These are phyloP conservation scores for Trichophyton equinum DNA, from an alignment of 2,329 filamentous ascomycete genomes.

Conservation along the genomic window DNA sequence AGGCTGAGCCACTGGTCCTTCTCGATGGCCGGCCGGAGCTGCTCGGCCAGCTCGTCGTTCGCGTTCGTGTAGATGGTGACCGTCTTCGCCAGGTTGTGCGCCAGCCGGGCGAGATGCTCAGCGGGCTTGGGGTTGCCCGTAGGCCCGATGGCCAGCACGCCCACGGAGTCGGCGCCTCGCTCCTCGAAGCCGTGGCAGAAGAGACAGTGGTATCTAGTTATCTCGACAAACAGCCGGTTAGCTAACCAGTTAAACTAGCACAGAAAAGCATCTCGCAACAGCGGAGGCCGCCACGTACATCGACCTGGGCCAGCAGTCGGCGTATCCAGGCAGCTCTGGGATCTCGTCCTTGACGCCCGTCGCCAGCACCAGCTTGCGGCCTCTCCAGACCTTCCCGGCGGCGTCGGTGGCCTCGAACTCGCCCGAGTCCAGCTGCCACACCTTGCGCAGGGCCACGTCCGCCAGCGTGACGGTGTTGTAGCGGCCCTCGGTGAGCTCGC, in stretches of 20 bases:
- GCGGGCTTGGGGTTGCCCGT: constrained; percentile 23
- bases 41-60: constrained; percentile 20
- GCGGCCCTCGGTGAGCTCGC: constrained; percentile 22
- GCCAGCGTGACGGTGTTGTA: constrained; percentile 26
- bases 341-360: constrained; percentile 42
- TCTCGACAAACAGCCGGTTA: constrained; percentile 17
- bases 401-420: constrained; percentile 33
- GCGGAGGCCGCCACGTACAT: constrained; percentile 28
- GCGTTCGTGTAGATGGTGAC: constrained; percentile 44
- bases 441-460: constrained; percentile 6
- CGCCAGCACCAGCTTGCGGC: constrained; percentile 44
- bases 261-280: background rate
- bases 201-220: constrained; percentile 41
- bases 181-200: constrained; percentile 51
- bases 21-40: background rate
- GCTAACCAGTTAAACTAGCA: background rate
- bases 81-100: constrained; percentile 30
- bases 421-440: constrained; percentile 13
- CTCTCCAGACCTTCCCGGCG: constrained; percentile 33
- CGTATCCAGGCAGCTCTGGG: constrained; percentile 42
- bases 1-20: background rate
- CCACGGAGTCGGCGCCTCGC: constrained; percentile 34
- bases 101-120: constrained; percentile 34
- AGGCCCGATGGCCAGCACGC: constrained; percentile 35
- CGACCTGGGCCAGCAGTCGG: constrained; percentile 41